Conservation (phyloP, 306 rosid genomes). For the Cercis canadensis region DNA sequence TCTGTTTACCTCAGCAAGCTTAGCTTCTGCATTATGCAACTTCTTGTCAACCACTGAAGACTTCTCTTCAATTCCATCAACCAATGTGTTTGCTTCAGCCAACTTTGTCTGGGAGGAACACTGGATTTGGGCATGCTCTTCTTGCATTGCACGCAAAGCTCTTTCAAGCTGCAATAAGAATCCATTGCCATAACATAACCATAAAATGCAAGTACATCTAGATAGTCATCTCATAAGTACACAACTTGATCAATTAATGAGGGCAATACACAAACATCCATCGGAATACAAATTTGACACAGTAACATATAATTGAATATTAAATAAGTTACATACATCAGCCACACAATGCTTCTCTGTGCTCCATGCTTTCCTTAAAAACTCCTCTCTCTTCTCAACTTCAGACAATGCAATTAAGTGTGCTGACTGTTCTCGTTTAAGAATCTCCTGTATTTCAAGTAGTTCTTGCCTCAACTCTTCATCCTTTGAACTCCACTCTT, state of each 20-base stretch:
- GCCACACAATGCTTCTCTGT: slow-evolving; percentile 73
- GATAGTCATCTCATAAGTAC: slow-evolving; percentile 6
- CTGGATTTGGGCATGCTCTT: slow-evolving; percentile 60
- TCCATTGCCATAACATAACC: slow-evolving; percentile 27
- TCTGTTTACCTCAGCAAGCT: slow-evolving; percentile 73
- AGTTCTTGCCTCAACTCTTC: slow-evolving; percentile 65
- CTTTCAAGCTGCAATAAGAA: slow-evolving; percentile 72
- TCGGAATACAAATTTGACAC: slow-evolving; percentile 27
- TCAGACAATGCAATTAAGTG: slow-evolving; percentile 79
- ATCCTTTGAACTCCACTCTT: slow-evolving; percentile 67
- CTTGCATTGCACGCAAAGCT: slow-evolving; percentile 61
- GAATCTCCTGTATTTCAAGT: slow-evolving; percentile 78
- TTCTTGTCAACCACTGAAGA: slow-evolving; percentile 65
- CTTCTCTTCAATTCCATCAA: slow-evolving; percentile 77
- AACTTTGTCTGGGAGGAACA: slow-evolving; percentile 65
- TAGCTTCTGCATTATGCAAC: slow-evolving; percentile 78
- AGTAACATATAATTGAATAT: slow-evolving; percentile 14
- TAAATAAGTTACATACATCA: slow-evolving; percentile 60
- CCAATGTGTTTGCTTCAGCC: slow-evolving; percentile 66
- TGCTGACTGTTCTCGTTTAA: slow-evolving; percentile 79
- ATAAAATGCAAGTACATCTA: slow-evolving; percentile 29
- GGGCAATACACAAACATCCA: slow-evolving; percentile 7
- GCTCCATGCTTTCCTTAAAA: slow-evolving; percentile 63
- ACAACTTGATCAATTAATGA: slow-evolving; percentile 19
- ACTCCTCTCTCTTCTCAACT: slow-evolving; percentile 73